phyloP scores from a whole-genome alignment of 192 early-diverging fungal species.

The Coemansia sp. region DNA sequence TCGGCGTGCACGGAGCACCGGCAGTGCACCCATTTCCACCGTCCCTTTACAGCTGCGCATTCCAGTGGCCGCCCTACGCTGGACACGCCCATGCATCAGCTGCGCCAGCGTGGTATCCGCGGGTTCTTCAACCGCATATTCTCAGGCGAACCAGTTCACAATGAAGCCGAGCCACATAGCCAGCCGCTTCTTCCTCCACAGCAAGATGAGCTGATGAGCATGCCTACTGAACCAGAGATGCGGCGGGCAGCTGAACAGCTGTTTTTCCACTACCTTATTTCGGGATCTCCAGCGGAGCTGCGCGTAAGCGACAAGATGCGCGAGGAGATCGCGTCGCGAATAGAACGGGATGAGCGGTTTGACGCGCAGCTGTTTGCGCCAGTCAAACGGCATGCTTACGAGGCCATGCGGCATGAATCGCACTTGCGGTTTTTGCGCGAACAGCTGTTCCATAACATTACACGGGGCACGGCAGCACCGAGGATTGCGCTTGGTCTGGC shows the following conservation, averaged over 20 bases:
- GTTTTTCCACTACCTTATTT: constrained; percentile 42
- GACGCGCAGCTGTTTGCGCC: constrained; percentile 45
- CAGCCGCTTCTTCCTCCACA: constrained; percentile 25
- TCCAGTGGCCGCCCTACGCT: constrained; percentile 20
- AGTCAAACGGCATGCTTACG: constrained; percentile 51
- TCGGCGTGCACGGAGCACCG: constrained; percentile 27
- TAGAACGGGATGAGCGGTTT: constrained; percentile 37
- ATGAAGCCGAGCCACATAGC: constrained; percentile 1
- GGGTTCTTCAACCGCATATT: constrained; percentile 50
- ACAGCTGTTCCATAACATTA: constrained; percentile 46
- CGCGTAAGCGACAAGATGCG: constrained; percentile 38
- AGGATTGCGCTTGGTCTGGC: constrained; percentile 45
- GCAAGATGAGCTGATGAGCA: constrained; percentile 12
- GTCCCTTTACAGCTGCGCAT: constrained; percentile 32
- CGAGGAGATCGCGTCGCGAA: constrained; percentile 31
- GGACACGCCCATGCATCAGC: constrained; percentile 19
- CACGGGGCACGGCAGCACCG: constrained; percentile 43
- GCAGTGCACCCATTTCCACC: constrained; percentile 32
- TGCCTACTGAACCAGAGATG: constrained; percentile 33
- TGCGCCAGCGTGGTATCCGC: constrained; percentile 15
- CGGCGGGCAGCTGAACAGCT: constrained; percentile 42
- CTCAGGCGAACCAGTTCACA: constrained; percentile 20
- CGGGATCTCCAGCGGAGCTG: constrained; percentile 34
- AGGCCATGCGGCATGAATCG: constrained; percentile 52
- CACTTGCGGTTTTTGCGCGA: constrained; percentile 51